Percentiles rank a stretch among this genome's conserved stretches.
Conservation (phyloP, 2,329 filamentous ascomycete genomes). For the Diaporthe sp. region DNA sequence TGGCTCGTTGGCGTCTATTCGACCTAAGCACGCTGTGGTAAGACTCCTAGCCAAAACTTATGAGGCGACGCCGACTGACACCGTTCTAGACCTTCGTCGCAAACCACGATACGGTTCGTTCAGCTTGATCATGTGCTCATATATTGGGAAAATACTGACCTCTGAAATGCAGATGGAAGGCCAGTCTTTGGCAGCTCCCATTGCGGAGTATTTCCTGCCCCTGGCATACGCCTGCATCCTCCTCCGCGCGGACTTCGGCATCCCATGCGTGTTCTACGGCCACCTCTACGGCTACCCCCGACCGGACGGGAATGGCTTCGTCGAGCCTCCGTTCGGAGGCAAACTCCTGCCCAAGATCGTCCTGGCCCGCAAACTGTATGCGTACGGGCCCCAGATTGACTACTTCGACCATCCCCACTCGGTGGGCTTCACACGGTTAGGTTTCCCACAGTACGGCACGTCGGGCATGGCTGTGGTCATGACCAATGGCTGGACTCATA, state of each 20-base stretch:
- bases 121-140: no score
- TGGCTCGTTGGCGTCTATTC: constrained; percentile 64
- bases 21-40: constrained; percentile 70
- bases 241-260: constrained; percentile 69
- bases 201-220: constrained; percentile 75
- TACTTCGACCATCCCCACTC: constrained; percentile 74
- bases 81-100: constrained; percentile 69
- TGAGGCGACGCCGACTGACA: background rate
- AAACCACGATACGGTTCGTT: constrained; percentile 74
- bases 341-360: constrained; percentile 69
- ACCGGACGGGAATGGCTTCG: constrained; percentile 56
- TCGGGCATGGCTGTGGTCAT: constrained; percentile 70
- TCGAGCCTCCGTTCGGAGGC: constrained; percentile 61
- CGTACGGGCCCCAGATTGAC: constrained; percentile 74
- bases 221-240: constrained; percentile 78
- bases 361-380: constrained; percentile 74
- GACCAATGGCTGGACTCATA: constrained; percentile 62
- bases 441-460: constrained; percentile 60
- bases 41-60: constrained; percentile 44
- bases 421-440: constrained; percentile 69
- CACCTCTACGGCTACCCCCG: constrained; percentile 75
- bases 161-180: constrained; percentile 35
- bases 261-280: constrained; percentile 79
- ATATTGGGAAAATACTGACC: background rate
- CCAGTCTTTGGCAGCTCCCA: constrained; percentile 72